phyloP scores from a whole-genome alignment of 1,284 basidiomycete genomes.

The Tylopilus sp. region DNA sequence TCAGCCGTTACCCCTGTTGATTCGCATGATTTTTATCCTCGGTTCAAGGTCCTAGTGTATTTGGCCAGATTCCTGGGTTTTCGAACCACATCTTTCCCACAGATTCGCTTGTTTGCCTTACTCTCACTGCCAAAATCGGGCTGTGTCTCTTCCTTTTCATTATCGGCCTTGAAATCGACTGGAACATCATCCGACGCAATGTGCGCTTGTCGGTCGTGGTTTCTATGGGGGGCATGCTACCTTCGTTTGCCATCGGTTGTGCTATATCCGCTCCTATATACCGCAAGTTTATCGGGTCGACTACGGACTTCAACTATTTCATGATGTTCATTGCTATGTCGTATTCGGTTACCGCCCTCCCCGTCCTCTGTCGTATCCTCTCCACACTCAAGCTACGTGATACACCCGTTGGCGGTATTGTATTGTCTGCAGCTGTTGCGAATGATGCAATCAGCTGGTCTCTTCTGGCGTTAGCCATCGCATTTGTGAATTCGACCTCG shows the following conservation, averaged over 20 bases:
- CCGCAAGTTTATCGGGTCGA: conserved; percentile 76
- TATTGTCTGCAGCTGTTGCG: conserved; percentile 93
- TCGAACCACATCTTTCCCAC: conserved; percentile 85
- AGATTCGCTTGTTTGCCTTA: conserved; percentile 80
- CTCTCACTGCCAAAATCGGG: conserved; percentile 91
- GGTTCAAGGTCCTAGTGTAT: conserved; percentile 75
- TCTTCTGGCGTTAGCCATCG: conserved; percentile 86
- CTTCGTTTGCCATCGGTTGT: conserved; percentile 90
- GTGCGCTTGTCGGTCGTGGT: conserved; percentile 58
- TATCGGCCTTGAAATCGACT: conserved; percentile 93
- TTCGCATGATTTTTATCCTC: conserved; percentile 2
- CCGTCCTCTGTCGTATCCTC: conserved; percentile 92
- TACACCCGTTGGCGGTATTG: conserved; percentile 93
- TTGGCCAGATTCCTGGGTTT: conserved; percentile 84
- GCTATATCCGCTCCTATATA: conserved; percentile 88
- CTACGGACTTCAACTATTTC: conserved; percentile 84
- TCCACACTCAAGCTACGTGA: conserved; percentile 88
- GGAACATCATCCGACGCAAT: conserved; percentile 69
- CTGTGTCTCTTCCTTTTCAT: conserved; percentile 94
- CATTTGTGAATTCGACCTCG: conserved; percentile 87
- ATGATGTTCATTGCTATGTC: conserved; percentile 95
- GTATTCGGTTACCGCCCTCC: conserved; percentile 94
- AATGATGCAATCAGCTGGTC: conserved; percentile 90
- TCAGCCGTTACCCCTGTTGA: not conserved
- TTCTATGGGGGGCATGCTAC: conserved; percentile 73